Evolutionary conservation across 139 green algal genomes (phyloP), one percentile per base, ranked within the genome.

Genomic region (Dunaliella sp.): DNA sequence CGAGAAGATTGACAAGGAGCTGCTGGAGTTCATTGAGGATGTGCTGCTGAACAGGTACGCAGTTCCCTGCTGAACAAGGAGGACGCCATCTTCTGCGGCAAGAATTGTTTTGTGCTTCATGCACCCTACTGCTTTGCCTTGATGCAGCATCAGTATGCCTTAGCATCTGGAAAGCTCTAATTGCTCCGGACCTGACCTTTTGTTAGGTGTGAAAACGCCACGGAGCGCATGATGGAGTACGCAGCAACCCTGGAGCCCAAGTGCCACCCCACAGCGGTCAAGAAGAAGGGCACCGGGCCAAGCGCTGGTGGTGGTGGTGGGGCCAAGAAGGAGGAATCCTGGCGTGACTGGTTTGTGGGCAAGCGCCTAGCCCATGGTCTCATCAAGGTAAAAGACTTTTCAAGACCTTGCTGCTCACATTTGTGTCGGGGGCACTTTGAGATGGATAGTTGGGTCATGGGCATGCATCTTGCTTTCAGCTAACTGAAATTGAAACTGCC

Each of bases 1-100:
- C 83, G 91, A 95, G 84, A 98, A 98, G 89, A 93, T 99, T 28
- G 95, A 99, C 94, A 99, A 98, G 94, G 96, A 98, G 95, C 95
- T 99, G 86, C 89, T 99, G 35, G 94, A 95, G 81, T 97, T 96
- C 88, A 93, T 99, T 35, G 97, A 99, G 92, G 97, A 99, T 83
- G 97, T 99, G 86, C 91, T 99, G 88, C 93, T 99, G 22, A 99
- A 99, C 90, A 92, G 91, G 84, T 90, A 32, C 16, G 80, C 2
- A 16, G n/a, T n/a, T n/a, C n/a, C n/a, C n/a, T n/a, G n/a, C n/a
- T n/a, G n/a, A n/a, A n/a, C n/a, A n/a, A n/a, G n/a, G n/a, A n/a
- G n/a, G n/a, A n/a, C n/a, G n/a, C n/a, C n/a, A n/a, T n/a, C n/a
- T n/a, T n/a, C n/a, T n/a, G n/a, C n/a, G n/a, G n/a, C n/a, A n/a